phyloP scores from a whole-genome alignment of 108 stramenopile species.

The Pinguiococcus pyrenoidosus region DNA sequence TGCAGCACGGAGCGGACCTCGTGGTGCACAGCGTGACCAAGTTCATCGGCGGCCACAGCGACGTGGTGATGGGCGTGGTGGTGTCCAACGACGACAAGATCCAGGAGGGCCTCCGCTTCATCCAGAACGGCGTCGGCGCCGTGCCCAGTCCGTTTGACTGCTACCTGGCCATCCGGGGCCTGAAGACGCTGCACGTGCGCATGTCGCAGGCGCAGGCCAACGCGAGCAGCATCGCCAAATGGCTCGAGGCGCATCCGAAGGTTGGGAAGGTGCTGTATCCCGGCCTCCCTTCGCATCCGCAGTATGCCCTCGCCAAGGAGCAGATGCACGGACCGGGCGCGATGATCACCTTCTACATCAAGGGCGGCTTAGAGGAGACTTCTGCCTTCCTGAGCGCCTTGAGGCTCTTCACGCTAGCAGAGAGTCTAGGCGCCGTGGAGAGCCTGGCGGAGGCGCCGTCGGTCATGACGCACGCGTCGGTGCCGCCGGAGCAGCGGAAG shows the following conservation, averaged over 20 bases:
- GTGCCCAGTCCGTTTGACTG: constrained; percentile 76
- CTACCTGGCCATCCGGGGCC: constrained; percentile 65
- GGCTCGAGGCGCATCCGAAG: constrained; percentile 44
- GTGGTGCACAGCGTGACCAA: constrained; percentile 70
- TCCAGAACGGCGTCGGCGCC: constrained; percentile 76
- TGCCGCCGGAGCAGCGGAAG: constrained; percentile 59
- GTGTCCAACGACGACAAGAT: constrained; percentile 50
- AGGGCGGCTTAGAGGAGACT: constrained; percentile 52
- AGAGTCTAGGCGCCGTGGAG: constrained; percentile 89
- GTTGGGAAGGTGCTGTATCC: constrained; percentile 70
- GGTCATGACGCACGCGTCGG: constrained; percentile 73
- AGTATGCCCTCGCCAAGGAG: constrained; percentile 55
- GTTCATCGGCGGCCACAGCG: constrained; percentile 75
- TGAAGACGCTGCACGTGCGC: constrained; percentile 73
- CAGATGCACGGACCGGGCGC: constrained; percentile 67
- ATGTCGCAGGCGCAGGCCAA: constrained; percentile 52
- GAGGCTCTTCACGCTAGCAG: constrained; percentile 56
- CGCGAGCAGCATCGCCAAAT: constrained; percentile 55
- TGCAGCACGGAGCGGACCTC: constrained; percentile 67
- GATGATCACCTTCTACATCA: constrained; percentile 72
- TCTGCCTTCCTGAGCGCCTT: constrained; percentile 62
- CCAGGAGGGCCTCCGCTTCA: constrained; percentile 51
- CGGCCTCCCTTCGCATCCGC: constrained; percentile 64
- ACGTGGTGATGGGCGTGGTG: constrained; percentile 68
- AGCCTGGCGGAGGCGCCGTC: constrained; percentile 78